These are phyloP conservation scores for Colletotrichum tropicicola DNA, from an alignment of 2,329 filamentous ascomycete species.

Conservation along the genomic window DNA sequence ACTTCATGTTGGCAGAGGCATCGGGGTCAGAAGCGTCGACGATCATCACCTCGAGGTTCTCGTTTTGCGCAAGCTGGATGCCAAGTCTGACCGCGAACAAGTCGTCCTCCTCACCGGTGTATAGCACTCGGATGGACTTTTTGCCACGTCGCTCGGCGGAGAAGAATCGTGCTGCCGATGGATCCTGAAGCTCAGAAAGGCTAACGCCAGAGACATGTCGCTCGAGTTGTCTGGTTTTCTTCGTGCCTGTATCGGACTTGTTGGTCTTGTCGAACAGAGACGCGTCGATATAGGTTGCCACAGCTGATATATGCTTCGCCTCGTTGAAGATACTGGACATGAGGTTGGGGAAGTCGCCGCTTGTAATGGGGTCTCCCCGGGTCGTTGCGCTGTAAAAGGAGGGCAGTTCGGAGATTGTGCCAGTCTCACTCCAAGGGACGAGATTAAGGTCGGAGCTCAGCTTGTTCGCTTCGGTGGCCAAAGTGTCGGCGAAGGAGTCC, in stretches of 20 bases:
- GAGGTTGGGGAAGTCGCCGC: neutral
- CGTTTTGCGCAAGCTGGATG: neutral
- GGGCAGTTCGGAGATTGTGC: slow-evolving; percentile 62
- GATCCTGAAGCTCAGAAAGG: slow-evolving; percentile 7
- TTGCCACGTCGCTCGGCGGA: neutral
- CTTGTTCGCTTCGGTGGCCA: slow-evolving; percentile 72
- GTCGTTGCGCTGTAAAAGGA: slow-evolving; percentile 16
- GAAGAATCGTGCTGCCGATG: slow-evolving; percentile 11
- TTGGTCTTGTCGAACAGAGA: slow-evolving; percentile 2
- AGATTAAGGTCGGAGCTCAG: slow-evolving; percentile 73
- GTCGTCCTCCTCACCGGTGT: neutral
- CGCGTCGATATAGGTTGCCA: slow-evolving; percentile 7
- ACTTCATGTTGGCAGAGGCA: neutral
- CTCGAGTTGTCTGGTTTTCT: neutral
- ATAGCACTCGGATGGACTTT: neutral
- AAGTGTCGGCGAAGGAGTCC: slow-evolving; percentile 74
- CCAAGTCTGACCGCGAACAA: neutral
- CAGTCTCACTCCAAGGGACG: slow-evolving; percentile 83
- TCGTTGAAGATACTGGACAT: slow-evolving; percentile 1
- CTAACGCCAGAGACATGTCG: neutral
- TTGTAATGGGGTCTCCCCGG: neutral
- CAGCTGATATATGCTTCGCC: neutral
- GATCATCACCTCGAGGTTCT: neutral
- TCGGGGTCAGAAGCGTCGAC: neutral
- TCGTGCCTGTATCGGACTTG: neutral